These are phyloP conservation scores for Chloranthus sessilifolius DNA, from an alignment of 164 flowering plant genomes.

Conservation along the genomic window DNA sequence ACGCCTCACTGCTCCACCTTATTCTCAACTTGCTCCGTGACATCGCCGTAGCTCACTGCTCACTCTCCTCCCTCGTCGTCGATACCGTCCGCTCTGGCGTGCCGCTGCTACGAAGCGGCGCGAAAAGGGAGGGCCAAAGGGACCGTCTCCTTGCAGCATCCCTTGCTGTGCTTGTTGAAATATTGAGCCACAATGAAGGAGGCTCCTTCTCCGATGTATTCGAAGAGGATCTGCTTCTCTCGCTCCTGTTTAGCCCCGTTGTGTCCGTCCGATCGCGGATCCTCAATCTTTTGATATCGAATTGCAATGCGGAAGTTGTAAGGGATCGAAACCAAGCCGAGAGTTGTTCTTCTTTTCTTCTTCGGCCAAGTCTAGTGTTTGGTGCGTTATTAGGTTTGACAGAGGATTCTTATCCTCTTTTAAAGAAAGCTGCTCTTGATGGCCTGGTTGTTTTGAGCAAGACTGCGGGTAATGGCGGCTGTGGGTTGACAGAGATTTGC, in stretches of 20 bases:
- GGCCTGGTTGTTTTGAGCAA: slow-evolving; percentile 38
- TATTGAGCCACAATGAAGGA: slow-evolving; percentile 17
- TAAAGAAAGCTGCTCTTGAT: slow-evolving; percentile 58
- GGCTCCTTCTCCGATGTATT: slow-evolving; percentile 9
- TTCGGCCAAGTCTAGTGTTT: slow-evolving; percentile 33
- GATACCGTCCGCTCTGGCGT: slow-evolving; percentile 16
- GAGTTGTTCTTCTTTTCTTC: too few species aligned
- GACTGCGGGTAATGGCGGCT: slow-evolving; percentile 24
- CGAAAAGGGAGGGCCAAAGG: slow-evolving; percentile 22
- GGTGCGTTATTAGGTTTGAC: slow-evolving; percentile 56
- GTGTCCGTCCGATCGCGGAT: slow-evolving; percentile 46
- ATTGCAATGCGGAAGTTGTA: slow-evolving; percentile 17
- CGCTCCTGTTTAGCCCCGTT: slow-evolving; percentile 29
- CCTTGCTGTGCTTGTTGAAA: slow-evolving; percentile 30
- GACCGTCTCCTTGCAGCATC: slow-evolving; percentile 29
- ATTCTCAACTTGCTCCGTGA: slow-evolving; percentile 42
- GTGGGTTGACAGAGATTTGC: slow-evolving; percentile 38
- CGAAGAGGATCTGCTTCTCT: slow-evolving; percentile 22
- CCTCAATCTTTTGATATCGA: slow-evolving; percentile 17
- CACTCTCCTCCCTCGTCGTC: slow-evolving; percentile 24
- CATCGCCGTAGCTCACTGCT: slow-evolving; percentile 27
- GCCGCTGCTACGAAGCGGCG: slow-evolving; percentile 12
- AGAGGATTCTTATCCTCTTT: slow-evolving; percentile 69
- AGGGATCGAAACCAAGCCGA: too few species aligned
- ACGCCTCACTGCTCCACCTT: slow-evolving; percentile 21